Conservation (phyloP, 202 grass and related monocot genomes). For the Bolboschoenoplectus hybrid region DNA sequence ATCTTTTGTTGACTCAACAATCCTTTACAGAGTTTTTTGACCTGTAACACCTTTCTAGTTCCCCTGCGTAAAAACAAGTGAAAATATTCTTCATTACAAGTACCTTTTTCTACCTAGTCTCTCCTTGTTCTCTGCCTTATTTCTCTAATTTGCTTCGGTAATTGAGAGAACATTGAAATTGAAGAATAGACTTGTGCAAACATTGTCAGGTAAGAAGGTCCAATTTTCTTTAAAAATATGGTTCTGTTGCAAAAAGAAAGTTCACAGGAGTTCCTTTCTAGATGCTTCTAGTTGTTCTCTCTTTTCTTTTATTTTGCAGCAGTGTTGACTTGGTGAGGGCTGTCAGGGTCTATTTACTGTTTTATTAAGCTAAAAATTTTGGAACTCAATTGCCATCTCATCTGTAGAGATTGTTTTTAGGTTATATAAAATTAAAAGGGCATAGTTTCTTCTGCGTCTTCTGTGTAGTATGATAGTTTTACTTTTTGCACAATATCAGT, state of each 20-base stretch:
- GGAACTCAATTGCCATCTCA: background rate
- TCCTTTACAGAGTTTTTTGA: conserved; percentile 6
- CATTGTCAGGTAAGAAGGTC: background rate
- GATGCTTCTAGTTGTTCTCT: background rate
- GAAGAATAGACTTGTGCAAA: background rate
- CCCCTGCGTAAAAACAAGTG: background rate
- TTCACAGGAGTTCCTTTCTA: background rate
- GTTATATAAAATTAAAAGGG: background rate
- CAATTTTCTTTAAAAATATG: background rate
- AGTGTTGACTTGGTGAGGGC: background rate
- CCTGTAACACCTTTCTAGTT: background rate
- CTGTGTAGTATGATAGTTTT: background rate
- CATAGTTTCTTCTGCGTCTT: background rate
- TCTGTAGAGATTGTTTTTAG: background rate
- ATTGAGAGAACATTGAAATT: conserved; percentile 23
- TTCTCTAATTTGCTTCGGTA: conserved; percentile 27
- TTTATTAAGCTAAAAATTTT: background rate
- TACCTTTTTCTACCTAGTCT: background rate
- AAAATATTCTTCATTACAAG: background rate
- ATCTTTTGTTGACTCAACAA: background rate
- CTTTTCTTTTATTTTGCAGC: conserved; percentile 16
- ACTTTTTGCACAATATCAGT: background rate
- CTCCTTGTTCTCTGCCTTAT: conserved; percentile 1
- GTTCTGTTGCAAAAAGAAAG: background rate
- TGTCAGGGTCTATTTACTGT: conserved; percentile 17